These are phyloP conservation scores for Leccinum pachyderme DNA, from an alignment of 1,284 basidiomycete species.

Conservation along the genomic window DNA sequence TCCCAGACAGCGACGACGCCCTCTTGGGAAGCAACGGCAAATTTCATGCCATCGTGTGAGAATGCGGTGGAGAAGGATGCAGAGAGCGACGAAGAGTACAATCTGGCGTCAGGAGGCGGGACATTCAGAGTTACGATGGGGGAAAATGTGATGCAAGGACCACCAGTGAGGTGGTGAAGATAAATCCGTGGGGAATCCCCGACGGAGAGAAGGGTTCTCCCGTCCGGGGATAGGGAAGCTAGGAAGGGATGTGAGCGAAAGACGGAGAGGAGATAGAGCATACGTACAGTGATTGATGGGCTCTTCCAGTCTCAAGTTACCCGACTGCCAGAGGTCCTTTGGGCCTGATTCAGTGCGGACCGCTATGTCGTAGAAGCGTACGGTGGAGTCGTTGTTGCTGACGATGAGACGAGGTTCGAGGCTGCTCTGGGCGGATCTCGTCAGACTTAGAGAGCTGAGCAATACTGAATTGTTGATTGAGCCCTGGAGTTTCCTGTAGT, in stretches of 20 bases:
- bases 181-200: constrained; percentile 84
- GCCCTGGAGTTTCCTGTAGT: constrained; percentile 52
- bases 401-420: constrained; percentile 73
- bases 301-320: constrained; percentile 59
- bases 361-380: constrained; percentile 74
- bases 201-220: constrained; percentile 78
- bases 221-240: constrained; percentile 85
- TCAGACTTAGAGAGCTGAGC: constrained; percentile 60
- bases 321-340: constrained; percentile 48
- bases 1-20: constrained; percentile 82
- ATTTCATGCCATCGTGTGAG: constrained; percentile 75
- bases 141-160: constrained; percentile 52
- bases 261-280: constrained; percentile 33
- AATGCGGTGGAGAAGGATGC: constrained; percentile 86
- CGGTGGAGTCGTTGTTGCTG: constrained; percentile 79
- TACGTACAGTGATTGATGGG: constrained; percentile 65
- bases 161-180: constrained; percentile 67
- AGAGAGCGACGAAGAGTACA: constrained; percentile 47
- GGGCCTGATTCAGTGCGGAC: constrained; percentile 44
- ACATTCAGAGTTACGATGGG: constrained; percentile 56
- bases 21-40: constrained; percentile 85
- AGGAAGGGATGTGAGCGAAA: constrained; percentile 9
- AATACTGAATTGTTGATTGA: constrained; percentile 85
- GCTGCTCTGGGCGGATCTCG: constrained; percentile 54
- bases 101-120: constrained; percentile 47